Evolutionary conservation across 768 basidiomycete genomes (phyloP), one percentile per base, ranked within the genome.

Genomic region (Lepiota brunneoincarnata): DNA sequence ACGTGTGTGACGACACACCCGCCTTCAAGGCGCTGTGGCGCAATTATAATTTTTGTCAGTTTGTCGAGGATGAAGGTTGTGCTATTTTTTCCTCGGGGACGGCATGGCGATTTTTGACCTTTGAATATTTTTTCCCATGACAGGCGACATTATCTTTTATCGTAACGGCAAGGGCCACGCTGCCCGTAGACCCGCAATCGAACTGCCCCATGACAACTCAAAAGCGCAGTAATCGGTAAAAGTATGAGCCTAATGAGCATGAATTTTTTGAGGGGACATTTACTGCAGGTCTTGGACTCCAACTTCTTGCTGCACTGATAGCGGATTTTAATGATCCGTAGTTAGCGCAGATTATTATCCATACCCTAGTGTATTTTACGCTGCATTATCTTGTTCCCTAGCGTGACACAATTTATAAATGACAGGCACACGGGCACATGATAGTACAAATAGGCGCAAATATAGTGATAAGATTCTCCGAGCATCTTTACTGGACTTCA

Each of bases 31-130:
- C 79, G 6, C 72, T 83, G 14, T 83, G 80, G 75, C 70, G 77
- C 0, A 76, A 69, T 37, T 84, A 83, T 65, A 82, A 80, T 56
- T 63, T 72, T 40, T 83, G 82, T 63, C 74, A 77, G 45, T 84
- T 83, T 59, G 79, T 84, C 21, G 82, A 84, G 55, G 76, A 84
- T 47, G 70, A 81, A 35, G 82, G 79, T 71, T 39, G 51, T 64
- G 46, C 11, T 40, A 43, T 11, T 37, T 55, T 37, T 51, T 37
- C 21, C 12, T 50, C 12, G 21, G 15, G 18, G 24, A 36, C 21
- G 20, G 47, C 12, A 36, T 34, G 37, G 7, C 15, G 28, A 37
- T 38, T 24, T 24, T 23, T 14, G 23, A 41, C 6, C 20, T 35
- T 38, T 42, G 21, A 15, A 48, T 28, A 10, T n/a, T 23, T 42